phyloP scores from a whole-genome alignment of 192 early-diverging fungal species.

The Rhizoclosmatium sp. region DNA sequence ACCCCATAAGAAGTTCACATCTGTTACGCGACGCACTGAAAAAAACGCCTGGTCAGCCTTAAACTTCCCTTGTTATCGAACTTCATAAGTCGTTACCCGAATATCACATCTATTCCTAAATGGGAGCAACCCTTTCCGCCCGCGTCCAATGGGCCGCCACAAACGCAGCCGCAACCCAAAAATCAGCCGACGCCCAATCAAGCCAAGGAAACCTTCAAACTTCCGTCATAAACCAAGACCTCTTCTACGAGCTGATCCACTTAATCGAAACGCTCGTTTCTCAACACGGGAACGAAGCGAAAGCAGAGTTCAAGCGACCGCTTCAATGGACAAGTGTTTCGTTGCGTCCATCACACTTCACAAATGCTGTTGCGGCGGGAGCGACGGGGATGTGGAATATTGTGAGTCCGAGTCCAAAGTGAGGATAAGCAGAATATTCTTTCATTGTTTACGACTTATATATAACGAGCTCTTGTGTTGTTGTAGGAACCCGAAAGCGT shows the following conservation, averaged over 20 bases:
- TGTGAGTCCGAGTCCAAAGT: conserved; percentile 27
- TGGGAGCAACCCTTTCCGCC: conserved; percentile 58
- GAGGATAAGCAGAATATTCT: neutral
- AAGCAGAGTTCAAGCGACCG: conserved; percentile 58
- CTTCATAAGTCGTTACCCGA: too few relatives aligned
- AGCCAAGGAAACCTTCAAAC: conserved; percentile 33
- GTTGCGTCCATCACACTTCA: conserved; percentile 47
- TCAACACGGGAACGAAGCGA: conserved; percentile 53
- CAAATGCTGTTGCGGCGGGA: neutral
- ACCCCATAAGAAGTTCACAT: conserved; percentile 70
- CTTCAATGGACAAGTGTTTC: conserved; percentile 49
- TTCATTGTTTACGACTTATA: neutral
- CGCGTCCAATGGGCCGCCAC: conserved; percentile 39
- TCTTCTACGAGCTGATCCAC: conserved; percentile 56
- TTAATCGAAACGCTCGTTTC: conserved; percentile 55
- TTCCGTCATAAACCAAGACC: conserved; percentile 54
- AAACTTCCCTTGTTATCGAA: too few relatives aligned
- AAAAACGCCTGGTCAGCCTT: too few relatives aligned
- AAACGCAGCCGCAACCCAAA: neutral
- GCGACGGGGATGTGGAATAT: conserved; percentile 26
- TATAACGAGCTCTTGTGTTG: neutral
- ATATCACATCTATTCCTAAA: conserved; percentile 1
- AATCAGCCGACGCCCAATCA: neutral
- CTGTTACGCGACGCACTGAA: too few relatives aligned
- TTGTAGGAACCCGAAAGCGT: conserved; percentile 39